Evolutionary conservation across 1,284 basidiomycete species (phyloP), one percentile per base, ranked within the genome.

Genomic region (Pyrrhoderma noxium): DNA sequence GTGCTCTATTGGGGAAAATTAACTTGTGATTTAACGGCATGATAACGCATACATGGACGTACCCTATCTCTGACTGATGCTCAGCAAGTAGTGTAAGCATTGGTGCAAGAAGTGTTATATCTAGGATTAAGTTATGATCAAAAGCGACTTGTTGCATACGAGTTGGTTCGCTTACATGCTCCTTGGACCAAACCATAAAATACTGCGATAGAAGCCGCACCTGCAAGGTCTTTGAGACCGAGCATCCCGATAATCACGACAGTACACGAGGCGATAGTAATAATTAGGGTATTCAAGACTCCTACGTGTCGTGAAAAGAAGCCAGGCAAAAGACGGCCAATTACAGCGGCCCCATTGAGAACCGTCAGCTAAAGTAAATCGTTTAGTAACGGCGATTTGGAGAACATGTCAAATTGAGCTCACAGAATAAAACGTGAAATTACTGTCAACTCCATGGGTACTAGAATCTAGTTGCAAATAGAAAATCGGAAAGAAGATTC

Each of bases 51-150:
- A 25, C 14, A 72, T 72, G 54, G 27, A 56, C 62, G 44, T 60
- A 72, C 73, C 71, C 72, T 41, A 75, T 64, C 58, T 75, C 73
- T 52, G 67, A 69, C 3, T 67, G 55, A 59, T 71, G 68, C n/a
- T 58, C 58, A 11, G 70, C 63, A 54, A 72, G 72, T 4, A 66
- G 65, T 4, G 64, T 67, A 40, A 68, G 62, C 45, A 68, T 67
- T 27, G 74, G 72, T 8, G 70, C 69, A 45, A 65, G 64, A 22
- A 75, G 58, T 8, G 72, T 72, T 9, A 75, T 60, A 44, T 66
- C 72, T 73, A 23, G 27, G 50, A 18, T 16, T 16, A 45, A 21
- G 19, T 35, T n/a, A n/a, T n/a, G n/a, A n/a, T n/a, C n/a, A n/a
- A n/a, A n/a, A n/a, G n/a, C n/a, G n/a, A n/a, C n/a, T n/a, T n/a